phyloP scores from a whole-genome alignment of 2,329 filamentous ascomycete genomes.

The Raffaelea albimanens region DNA sequence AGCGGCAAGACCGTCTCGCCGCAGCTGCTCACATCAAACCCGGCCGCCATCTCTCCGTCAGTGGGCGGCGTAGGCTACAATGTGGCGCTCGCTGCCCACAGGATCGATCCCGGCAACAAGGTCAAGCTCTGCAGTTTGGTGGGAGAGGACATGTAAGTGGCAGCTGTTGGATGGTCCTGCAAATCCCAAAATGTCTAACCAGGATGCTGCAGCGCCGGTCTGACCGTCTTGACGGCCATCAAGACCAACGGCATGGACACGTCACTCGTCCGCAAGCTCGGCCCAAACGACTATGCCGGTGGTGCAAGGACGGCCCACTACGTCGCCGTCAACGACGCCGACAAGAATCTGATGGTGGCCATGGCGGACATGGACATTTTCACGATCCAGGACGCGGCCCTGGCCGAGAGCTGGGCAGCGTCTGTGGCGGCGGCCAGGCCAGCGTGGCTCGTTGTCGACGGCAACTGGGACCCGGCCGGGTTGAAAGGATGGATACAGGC shows the following conservation, averaged over 20 bases:
- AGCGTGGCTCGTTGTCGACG: constrained; percentile 77
- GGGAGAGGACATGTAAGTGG: constrained; percentile 61
- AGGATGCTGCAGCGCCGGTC: constrained; percentile 48
- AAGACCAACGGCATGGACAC: constrained; percentile 54
- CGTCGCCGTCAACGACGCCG: constrained; percentile 74
- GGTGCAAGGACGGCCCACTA: constrained; percentile 75
- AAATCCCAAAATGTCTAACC: neutral
- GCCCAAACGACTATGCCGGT: constrained; percentile 28
- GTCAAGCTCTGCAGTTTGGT: constrained; percentile 74
- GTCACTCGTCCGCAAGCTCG: constrained; percentile 50
- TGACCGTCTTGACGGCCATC: constrained; percentile 60
- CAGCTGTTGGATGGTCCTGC: neutral
- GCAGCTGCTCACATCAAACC: constrained; percentile 73
- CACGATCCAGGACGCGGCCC: constrained; percentile 33
- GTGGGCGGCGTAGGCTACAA: constrained; percentile 90
- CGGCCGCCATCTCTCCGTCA: constrained; percentile 68
- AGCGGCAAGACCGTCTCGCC: constrained; percentile 27
- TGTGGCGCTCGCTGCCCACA: constrained; percentile 74
- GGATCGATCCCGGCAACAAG: constrained; percentile 46
- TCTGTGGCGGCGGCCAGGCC: constrained; percentile 47
- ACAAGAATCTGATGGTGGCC: constrained; percentile 77
- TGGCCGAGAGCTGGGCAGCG: constrained; percentile 49
- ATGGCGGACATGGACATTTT: constrained; percentile 96
- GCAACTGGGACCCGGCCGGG: constrained; percentile 65
- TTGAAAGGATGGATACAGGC: constrained; percentile 60